Conservation (phyloP, 2,329 filamentous ascomycete species). For the Endothia cerciana region DNA sequence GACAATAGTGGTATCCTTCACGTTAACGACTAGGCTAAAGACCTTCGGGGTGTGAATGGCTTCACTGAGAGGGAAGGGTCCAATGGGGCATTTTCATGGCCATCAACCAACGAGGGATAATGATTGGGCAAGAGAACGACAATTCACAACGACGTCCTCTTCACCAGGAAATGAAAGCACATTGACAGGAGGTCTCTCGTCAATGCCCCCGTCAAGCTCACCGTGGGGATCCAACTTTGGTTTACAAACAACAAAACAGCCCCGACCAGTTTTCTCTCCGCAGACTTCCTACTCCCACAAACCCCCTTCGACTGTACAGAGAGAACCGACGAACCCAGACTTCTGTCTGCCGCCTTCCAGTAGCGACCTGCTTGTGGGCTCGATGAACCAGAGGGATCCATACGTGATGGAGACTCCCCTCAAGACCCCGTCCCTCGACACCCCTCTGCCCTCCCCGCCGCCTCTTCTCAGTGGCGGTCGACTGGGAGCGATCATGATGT, state of each 20-base stretch:
- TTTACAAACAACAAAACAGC: constrained; percentile 14
- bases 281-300: constrained; percentile 15
- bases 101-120: neutral
- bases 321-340: constrained; percentile 7
- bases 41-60: neutral
- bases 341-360: constrained; percentile 14
- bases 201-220: neutral
- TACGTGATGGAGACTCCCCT: constrained; percentile 23
- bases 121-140: neutral
- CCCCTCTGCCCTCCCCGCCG: constrained; percentile 7
- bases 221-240: constrained; percentile 10
- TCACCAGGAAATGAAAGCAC: neutral
- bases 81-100: constrained; percentile 1
- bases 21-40: neutral
- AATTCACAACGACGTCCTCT: neutral
- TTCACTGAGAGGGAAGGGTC: neutral
- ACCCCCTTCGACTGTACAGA: neutral
- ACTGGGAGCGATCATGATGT: constrained; percentile 22
- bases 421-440: constrained; percentile 4
- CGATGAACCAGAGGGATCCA: constrained; percentile 19
- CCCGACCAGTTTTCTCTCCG: constrained; percentile 20
- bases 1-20: neutral
- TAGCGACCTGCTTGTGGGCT: constrained; percentile 21
- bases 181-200: neutral
- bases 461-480: constrained; percentile 17